Evolutionary conservation across 176 grass and related monocot genomes (phyloP).

Genomic region (Coix lacrymajobi): DNA sequence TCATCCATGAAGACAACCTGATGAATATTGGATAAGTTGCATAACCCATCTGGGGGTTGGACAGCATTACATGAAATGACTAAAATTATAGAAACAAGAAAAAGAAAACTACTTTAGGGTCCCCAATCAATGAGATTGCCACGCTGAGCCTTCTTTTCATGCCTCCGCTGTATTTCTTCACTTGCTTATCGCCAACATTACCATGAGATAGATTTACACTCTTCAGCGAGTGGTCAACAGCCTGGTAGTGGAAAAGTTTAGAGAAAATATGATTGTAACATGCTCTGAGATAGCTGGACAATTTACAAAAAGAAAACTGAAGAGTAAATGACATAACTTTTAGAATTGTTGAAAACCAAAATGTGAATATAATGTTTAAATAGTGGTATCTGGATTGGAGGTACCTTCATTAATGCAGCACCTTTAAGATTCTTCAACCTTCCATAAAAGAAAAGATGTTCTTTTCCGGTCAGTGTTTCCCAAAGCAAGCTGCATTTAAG

Average conservation of each 20-base stretch:
- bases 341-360: slow-evolving; percentile 2
- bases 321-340: background rate
- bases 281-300: background rate
- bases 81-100: slow-evolving; percentile 14
- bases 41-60: background rate
- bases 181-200: slow-evolving; percentile 67
- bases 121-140: slow-evolving; percentile 77
- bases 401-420: slow-evolving; percentile 47
- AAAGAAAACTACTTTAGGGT: slow-evolving; percentile 49
- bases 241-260: slow-evolving; percentile 30
- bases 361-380: slow-evolving; percentile 10
- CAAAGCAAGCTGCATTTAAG: slow-evolving; percentile 76
- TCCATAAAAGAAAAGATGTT: slow-evolving; percentile 88
- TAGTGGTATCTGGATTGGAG: background rate
- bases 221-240: slow-evolving; percentile 67
- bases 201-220: slow-evolving; percentile 58
- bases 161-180: slow-evolving; percentile 66
- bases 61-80: background rate
- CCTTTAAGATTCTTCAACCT: slow-evolving; percentile 78
- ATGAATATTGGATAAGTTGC: slow-evolving; percentile 5
- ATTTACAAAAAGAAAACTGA: background rate
- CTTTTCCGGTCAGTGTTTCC: slow-evolving; percentile 89
- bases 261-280: slow-evolving; percentile 8
- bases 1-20: slow-evolving; percentile 96
- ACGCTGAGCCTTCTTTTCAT: slow-evolving; percentile 84